Percentiles rank a stretch among this genome's conserved stretches.
Conservation (phyloP, 2,329 filamentous ascomycete species). For the Phialophora expanda region DNA sequence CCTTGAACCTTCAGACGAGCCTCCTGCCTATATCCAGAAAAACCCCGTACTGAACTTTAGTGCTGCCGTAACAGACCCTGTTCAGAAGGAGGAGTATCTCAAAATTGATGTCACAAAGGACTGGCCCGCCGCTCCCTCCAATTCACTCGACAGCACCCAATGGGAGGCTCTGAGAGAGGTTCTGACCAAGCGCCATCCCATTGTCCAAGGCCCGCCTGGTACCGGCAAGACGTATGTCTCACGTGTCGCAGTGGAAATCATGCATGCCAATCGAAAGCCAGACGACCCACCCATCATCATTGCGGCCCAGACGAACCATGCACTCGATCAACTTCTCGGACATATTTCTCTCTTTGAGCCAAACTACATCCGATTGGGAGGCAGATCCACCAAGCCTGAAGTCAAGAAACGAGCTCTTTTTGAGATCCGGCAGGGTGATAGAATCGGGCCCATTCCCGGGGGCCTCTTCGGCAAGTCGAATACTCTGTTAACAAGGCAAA, state of each 20-base stretch:
- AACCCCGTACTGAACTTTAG: conserved; percentile 58
- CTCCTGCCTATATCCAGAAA: conserved; percentile 60
- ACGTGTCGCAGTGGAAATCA: conserved; percentile 69
- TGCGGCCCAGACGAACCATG: conserved; percentile 88
- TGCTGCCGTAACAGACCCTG: conserved; percentile 45
- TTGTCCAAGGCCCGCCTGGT: conserved; percentile 83
- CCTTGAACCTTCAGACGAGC: conserved; percentile 48
- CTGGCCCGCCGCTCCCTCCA: conserved; percentile 56
- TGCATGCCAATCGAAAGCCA: conserved; percentile 63
- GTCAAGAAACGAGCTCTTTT: conserved; percentile 72
- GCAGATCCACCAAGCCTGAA: conserved; percentile 68
- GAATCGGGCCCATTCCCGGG: conserved; percentile 47
- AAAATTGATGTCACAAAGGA: conserved; percentile 60
- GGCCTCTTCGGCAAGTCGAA: conserved; percentile 49
- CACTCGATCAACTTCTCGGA: conserved; percentile 77
- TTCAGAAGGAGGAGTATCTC: conserved; percentile 46
- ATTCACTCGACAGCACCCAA: conserved; percentile 73
- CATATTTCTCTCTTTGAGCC: conserved; percentile 67
- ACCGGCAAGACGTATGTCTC: conserved; percentile 84
- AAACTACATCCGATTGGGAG: conserved; percentile 70
- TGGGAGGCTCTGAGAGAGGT: conserved; percentile 70
- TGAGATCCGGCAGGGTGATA: conserved; percentile 57
- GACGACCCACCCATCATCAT: conserved; percentile 74
- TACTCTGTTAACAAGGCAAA: conserved; percentile 51
- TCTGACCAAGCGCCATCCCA: conserved; percentile 71